Conservation (phyloP, 768 basidiomycete species). For the Lactarius hatsudake region DNA sequence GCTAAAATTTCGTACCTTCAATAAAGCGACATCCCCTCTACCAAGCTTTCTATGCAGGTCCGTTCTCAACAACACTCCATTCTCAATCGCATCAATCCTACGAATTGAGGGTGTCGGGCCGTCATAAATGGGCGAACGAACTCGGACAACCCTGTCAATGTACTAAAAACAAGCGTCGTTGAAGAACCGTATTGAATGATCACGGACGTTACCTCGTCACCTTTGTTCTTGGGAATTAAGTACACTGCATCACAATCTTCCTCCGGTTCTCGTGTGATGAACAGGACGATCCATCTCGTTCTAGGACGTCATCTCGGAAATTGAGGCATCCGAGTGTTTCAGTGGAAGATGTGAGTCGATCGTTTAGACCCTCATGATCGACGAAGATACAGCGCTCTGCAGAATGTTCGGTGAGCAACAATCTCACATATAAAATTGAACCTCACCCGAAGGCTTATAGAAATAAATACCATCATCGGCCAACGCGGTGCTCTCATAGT, state of each 20-base stretch:
- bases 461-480: too few relatives aligned
- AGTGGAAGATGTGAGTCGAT: background rate
- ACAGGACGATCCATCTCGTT: background rate
- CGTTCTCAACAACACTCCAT: too few relatives aligned
- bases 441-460: too few relatives aligned
- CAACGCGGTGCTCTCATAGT: too few relatives aligned
- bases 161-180: background rate
- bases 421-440: too few relatives aligned
- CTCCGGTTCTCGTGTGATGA: background rate
- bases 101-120: background rate
- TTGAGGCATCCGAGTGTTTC: accelerated
- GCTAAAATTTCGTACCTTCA: background rate
- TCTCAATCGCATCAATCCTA: background rate
- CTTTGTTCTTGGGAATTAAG: background rate
- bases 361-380: background rate
- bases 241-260: background rate
- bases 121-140: background rate
- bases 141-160: background rate
- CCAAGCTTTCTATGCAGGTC: too few relatives aligned
- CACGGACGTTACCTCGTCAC: background rate
- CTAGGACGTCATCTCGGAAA: background rate
- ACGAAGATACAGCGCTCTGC: background rate
- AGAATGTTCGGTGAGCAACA: background rate
- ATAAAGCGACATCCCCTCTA: too few relatives aligned
- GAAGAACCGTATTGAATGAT: background rate